Conservation (phyloP, 306 rosid genomes). For the Clitoria ternatea region DNA sequence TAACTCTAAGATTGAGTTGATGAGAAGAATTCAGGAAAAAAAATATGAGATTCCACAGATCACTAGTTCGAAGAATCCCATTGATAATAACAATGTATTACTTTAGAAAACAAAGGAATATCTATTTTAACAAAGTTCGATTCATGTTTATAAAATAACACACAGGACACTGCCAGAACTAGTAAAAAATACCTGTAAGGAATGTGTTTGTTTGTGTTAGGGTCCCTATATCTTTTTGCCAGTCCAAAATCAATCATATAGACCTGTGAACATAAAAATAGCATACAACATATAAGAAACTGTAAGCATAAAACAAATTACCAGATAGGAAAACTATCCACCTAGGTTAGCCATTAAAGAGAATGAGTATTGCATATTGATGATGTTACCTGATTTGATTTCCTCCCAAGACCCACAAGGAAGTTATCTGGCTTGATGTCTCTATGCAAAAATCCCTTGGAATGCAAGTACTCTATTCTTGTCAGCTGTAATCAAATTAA, state of each 20-base stretch:
- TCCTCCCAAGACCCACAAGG: constrained; percentile 94
- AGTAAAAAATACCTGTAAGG: constrained; percentile 70
- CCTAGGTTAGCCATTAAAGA: constrained; percentile 6
- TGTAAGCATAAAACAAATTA: constrained; percentile 6
- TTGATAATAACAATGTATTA: constrained; percentile 4
- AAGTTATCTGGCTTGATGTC: constrained; percentile 98
- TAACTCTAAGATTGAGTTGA: not conserved
- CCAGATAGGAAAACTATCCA: constrained; percentile 1
- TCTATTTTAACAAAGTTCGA: constrained; percentile 3
- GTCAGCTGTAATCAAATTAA: constrained; percentile 47
- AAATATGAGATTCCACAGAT: constrained; percentile 8
- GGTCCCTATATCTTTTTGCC: constrained; percentile 71
- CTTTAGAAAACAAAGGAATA: not conserved
- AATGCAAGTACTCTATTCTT: constrained; percentile 59
- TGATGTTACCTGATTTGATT: constrained; percentile 71
- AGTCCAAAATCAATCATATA: constrained; percentile 83
- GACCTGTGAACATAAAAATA: constrained; percentile 43
- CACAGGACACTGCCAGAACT: not conserved
- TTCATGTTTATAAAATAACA: too few species aligned
- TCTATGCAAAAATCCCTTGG: constrained; percentile 85
- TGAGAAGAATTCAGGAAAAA: constrained; percentile 1
- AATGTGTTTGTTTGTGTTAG: constrained; percentile 62
- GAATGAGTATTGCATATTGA: not conserved
- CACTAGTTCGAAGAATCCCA: not conserved
- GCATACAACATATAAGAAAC: constrained; percentile 10